Base-by-base conservation (phyloP, 192 early-diverging fungal genomes). In the Oehlia diaphana region DNA sequence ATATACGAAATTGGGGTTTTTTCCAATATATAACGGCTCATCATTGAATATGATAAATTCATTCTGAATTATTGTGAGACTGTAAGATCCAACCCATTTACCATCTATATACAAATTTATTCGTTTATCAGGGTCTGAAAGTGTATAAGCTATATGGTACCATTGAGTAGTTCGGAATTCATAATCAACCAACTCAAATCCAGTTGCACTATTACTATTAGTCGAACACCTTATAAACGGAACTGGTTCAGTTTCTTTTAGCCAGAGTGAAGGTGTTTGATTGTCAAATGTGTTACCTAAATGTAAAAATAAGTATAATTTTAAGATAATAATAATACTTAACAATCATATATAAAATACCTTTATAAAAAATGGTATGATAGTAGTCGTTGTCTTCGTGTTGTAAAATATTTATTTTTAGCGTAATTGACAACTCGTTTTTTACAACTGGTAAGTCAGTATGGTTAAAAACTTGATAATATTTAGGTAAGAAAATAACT, bases 111-210 rank as follows among this genome's bases (percentile, higher is more conserved):
- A 76, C 9, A 76, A 23, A 65, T 77, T 16, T 28, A 77, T 58
- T 53, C 76, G 44, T 31, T 77, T 77, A 68, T 67, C 64, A 8
- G 28, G 12, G 19, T 77, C 26, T 58, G 76, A 77, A 19, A 77
- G 65, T 67, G 64, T 77, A 21, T 77, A 77, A 2, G 65, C 76
- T 50, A 77, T 33, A 77, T 77, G 76, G 23, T 77, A 77, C 65
- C 76, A 77, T 77, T 14, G 63, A 42, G 53, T 53, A 19, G 35
- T 10, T 19, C 21, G 21, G 10, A 77, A 9, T 7, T 12, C 44
- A 49, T 50, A 4, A 50, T 49, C 62, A 10, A 8, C 3, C 21
- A 9, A 0, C 1, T 64, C 21, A 47, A 64, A 39, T 37, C 62
- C 76, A 53, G 50, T 26, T 26, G n/a, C 2, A 49, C 23, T 33